These are phyloP conservation scores for Phytophthora pini DNA, from an alignment of 352 stramenopile species.

Conservation along the genomic window DNA sequence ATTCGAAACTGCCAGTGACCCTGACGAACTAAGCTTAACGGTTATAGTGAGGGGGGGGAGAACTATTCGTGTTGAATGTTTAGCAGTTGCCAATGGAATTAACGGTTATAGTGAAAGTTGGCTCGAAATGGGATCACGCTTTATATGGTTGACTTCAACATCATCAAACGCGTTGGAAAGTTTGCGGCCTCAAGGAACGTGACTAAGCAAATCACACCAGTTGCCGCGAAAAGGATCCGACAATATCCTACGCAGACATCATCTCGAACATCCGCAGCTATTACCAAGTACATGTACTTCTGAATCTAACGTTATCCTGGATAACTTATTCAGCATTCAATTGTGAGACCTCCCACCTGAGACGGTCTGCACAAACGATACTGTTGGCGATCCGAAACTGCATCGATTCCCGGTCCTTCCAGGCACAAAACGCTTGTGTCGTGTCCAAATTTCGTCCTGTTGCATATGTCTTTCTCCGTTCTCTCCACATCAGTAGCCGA, in stretches of 20 bases:
- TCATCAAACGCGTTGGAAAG: not conserved
- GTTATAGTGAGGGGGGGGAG: too few relatives aligned
- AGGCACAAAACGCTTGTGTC: not conserved
- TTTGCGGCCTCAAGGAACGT: not conserved
- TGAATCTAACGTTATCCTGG: too few relatives aligned
- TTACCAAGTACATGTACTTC: too few relatives aligned
- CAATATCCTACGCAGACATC: not conserved
- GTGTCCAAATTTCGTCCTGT: conserved; percentile 1
- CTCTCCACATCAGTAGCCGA: conserved; percentile 5
- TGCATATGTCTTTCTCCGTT: not conserved
- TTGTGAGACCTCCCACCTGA: not conserved
- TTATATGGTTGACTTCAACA: not conserved
- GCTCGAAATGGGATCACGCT: too few relatives aligned
- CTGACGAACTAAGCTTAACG: too few relatives aligned
- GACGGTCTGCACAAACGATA: not conserved
- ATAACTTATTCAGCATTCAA: too few relatives aligned
- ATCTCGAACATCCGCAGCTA: not conserved
- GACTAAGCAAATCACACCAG: not conserved
- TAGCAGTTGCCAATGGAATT: too few relatives aligned
- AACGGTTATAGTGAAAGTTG: too few relatives aligned
- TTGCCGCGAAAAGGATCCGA: not conserved
- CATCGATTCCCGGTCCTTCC: too few relatives aligned
- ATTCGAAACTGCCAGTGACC: too few relatives aligned
- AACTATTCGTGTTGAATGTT: too few relatives aligned
- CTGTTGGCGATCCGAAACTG: too few relatives aligned